Conservation (phyloP, 2,329 filamentous ascomycete genomes). For the Thelonectria rubi region DNA sequence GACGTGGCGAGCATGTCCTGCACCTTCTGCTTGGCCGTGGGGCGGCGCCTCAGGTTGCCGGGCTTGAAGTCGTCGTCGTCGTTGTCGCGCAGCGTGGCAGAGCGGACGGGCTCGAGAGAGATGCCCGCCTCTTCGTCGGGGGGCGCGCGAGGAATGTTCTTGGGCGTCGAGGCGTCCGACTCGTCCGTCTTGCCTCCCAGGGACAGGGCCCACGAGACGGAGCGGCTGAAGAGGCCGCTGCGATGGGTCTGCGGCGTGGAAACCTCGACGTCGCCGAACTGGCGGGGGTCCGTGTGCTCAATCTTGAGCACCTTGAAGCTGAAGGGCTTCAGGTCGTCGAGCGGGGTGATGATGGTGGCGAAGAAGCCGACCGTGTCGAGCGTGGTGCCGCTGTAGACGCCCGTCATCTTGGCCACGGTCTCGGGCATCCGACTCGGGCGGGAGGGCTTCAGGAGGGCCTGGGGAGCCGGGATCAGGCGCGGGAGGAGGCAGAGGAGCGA, state of each 20-base stretch:
- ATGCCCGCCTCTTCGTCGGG: slow-evolving; percentile 27
- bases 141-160: slow-evolving; percentile 25
- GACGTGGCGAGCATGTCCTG: slow-evolving; percentile 56
- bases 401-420: slow-evolving; percentile 62
- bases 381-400: slow-evolving; percentile 65
- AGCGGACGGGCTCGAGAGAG: slow-evolving; percentile 11
- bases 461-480: slow-evolving; percentile 69
- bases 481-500: slow-evolving; percentile 66
- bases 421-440: slow-evolving; percentile 66
- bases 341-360: slow-evolving; percentile 66
- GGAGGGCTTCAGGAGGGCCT: slow-evolving; percentile 66
- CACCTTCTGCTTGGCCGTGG: slow-evolving; percentile 52
- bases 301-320: slow-evolving; percentile 61
- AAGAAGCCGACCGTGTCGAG: slow-evolving; percentile 68
- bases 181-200: slow-evolving; percentile 2
- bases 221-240: slow-evolving; percentile 18
- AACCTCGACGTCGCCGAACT: slow-evolving; percentile 26
- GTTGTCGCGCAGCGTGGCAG: slow-evolving; percentile 20
- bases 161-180: slow-evolving; percentile 7
- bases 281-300: slow-evolving; percentile 49
- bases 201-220: slow-evolving; percentile 27
- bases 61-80: slow-evolving; percentile 6
- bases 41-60: slow-evolving; percentile 39
- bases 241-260: slow-evolving; percentile 7
- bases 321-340: slow-evolving; percentile 59